Conservation (phyloP, 129 eudicot genomes). For the Flaveria brownii region DNA sequence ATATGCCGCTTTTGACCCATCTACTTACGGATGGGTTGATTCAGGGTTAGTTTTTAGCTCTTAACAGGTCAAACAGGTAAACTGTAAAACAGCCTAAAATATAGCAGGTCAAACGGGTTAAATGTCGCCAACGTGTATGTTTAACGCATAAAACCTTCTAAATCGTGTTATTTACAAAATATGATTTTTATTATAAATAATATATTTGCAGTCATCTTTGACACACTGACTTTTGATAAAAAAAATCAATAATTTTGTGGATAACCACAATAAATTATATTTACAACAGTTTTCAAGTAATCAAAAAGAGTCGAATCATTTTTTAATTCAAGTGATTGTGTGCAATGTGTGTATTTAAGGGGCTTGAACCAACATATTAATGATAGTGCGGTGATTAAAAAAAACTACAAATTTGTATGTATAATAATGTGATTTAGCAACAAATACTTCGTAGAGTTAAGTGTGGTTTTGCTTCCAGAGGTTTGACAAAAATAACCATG, state of each 20-base stretch:
- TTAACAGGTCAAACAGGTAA: neutral
- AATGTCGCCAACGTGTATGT: neutral
- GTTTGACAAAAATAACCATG: no score
- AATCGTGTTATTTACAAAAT: neutral
- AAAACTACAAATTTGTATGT: no score
- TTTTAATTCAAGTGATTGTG: no score
- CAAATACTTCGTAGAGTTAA: no score
- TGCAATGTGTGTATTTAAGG: no score
- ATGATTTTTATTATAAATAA: neutral
- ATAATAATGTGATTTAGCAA: no score
- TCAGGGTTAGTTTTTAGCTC: neutral
- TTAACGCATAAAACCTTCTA: constrained; percentile 15
- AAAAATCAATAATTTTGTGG: neutral
- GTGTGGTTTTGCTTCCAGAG: no score
- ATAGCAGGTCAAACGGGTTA: neutral
- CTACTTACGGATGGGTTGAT: constrained; percentile 2
- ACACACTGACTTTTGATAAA: neutral
- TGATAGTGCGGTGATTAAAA: no score
- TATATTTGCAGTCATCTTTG: neutral
- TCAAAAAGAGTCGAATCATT: no score
- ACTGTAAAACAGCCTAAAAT: neutral
- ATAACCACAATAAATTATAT: no score
- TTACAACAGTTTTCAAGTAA: no score
- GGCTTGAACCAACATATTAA: no score
- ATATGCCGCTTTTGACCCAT: neutral